Base-by-base conservation (phyloP, 164 flowering plant species). In the Macadamia integrifolia region DNA sequence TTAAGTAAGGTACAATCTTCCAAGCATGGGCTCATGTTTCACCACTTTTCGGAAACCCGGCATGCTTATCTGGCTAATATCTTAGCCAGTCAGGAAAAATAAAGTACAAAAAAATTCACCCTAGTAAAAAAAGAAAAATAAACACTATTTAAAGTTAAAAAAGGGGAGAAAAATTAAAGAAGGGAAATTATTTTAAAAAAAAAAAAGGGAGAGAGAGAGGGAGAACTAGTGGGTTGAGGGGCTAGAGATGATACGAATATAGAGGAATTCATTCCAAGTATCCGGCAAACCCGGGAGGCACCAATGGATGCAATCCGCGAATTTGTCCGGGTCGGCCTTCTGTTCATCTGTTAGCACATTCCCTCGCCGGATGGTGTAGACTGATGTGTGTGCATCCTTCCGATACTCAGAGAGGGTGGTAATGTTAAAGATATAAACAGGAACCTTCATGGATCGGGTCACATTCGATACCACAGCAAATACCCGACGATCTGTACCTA, bases 251-350 rank as follows among this genome's bases (percentile, higher is more conserved):
- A 92, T 90, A 9, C 78, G 79, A 0, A 96, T 50, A 55, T 88
- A 93, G 1, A 91, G 74, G 68, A 91, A 86, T 83, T 93, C 97
- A 67, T 93, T 93, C 98, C 98, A 93, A 0, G 85, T 88, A 71
- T 93, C 98, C 14, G 96, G 98, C 58, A 93, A 73, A 0, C 98
- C 98, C 1, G 98, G 98, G 5, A 93, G 81, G 65, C 98, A 90
- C 97, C 98, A 93, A 48, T 93, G 97, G 59, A 90, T 85, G 65
- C 98, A 94, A 75, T 94, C 97, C 0, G 97, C 95, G 49, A 72
- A 88, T 0, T 66, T 84, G 9, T 62, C 66, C 0, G 90, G 92
- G 61, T 92, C 92, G 1, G 91, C 81, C 66, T 84, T 71, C 46
- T 92, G 94, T 69, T 88, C 88, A 0, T 79, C 75, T 0, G 87